phyloP scores from a whole-genome alignment of 441 rosid genomes.

The Rhodomyrtus psidioides region DNA sequence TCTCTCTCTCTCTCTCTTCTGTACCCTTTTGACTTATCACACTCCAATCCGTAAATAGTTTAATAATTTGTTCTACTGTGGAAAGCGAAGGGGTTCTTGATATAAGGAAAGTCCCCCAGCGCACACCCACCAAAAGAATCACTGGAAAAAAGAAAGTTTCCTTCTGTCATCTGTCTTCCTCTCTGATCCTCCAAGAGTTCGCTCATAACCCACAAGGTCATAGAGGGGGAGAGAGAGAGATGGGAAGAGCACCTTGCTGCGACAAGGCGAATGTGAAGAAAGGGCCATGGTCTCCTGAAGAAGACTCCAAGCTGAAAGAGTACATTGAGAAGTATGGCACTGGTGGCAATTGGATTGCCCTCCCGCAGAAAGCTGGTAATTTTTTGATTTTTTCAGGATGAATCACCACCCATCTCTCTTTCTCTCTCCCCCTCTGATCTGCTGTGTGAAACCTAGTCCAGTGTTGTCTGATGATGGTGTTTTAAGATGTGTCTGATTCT shows the following conservation, averaged over 20 bases:
- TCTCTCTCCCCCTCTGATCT: neutral
- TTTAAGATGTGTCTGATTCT: neutral
- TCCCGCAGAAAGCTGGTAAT: conserved; percentile 12
- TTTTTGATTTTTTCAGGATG: neutral
- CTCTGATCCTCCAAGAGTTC: neutral
- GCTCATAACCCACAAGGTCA: neutral
- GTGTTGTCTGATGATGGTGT: neutral
- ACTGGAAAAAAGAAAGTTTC: neutral
- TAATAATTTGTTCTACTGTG: neutral
- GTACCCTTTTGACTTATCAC: neutral
- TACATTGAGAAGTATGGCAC: conserved; percentile 8
- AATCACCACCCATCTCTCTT: neutral
- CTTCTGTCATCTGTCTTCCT: neutral
- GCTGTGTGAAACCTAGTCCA: neutral
- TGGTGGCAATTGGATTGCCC: conserved; percentile 13
- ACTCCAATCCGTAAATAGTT: neutral
- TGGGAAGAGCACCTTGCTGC: conserved; percentile 15
- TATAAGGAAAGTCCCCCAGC: neutral
- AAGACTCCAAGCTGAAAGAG: conserved; percentile 9
- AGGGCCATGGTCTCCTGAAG: conserved; percentile 14
- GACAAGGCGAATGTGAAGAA: conserved; percentile 14
- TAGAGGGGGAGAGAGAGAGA: neutral
- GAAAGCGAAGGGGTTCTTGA: neutral
- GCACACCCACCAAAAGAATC: neutral
- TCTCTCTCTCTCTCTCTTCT: neutral